A percentile compares a stretch with the other conserved stretches of the same genome.
These are phyloP conservation scores for Oenanthe sinensis DNA, from an alignment of 129 eudicot species.

Conservation along the genomic window DNA sequence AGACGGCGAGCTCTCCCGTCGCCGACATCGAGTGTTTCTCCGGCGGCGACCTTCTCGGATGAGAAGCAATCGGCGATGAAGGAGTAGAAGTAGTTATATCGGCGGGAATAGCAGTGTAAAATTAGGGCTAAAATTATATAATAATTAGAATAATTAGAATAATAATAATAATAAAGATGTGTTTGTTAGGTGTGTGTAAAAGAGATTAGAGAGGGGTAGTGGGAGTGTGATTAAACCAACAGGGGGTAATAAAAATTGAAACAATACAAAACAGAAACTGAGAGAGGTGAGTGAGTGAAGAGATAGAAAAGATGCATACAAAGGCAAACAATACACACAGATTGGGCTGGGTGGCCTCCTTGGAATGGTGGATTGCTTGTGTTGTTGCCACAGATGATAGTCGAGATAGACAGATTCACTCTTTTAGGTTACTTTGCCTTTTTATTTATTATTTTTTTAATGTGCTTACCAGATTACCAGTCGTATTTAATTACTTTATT, in stretches of 20 bases:
- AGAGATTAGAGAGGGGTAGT: background rate
- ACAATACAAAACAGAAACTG: background rate
- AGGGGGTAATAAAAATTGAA: too few species aligned
- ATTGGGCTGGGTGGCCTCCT: background rate
- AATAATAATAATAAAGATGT: background rate
- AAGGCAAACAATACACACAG: too few species aligned
- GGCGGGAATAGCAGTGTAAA: background rate
- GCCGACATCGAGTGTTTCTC: background rate
- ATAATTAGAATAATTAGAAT: background rate
- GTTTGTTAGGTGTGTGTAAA: background rate
- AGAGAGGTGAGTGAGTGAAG: too few species aligned
- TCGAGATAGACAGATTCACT: too few species aligned
- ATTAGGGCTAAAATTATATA: background rate
- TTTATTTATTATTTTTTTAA: too few species aligned
- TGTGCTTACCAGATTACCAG: too few species aligned
- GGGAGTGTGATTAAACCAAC: background rate
- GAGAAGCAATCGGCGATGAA: background rate
- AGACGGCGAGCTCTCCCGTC: background rate
- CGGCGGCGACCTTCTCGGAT: background rate
- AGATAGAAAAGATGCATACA: too few species aligned
- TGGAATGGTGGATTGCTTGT: background rate
- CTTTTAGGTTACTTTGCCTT: background rate
- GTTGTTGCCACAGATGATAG: background rate
- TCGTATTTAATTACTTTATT: too few species aligned
- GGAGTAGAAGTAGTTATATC: background rate